phyloP scores from a whole-genome alignment of 2,329 filamentous ascomycete genomes.

The Drechslera avenae region DNA sequence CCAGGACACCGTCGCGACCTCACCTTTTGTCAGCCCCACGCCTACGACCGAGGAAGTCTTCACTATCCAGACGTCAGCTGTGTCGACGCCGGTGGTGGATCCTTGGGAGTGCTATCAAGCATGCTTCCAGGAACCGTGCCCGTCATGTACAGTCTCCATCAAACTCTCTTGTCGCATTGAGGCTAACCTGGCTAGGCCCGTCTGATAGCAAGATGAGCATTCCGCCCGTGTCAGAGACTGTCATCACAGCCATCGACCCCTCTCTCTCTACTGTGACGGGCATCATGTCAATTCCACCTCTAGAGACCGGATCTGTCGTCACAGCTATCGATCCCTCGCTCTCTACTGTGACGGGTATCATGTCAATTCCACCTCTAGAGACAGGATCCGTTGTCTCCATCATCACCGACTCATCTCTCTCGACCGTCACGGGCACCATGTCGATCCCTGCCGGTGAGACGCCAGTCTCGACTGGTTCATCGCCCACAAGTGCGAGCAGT shows the following conservation, averaged over 20 bases:
- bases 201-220: conserved; percentile 18
- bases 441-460: conserved; percentile 33
- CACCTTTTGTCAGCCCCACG: conserved; percentile 16
- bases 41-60: conserved; percentile 29
- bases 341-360: conserved; percentile 17
- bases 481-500: conserved; percentile 3
- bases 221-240: conserved; percentile 1
- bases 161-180: neutral
- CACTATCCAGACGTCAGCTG: conserved; percentile 38
- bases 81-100: conserved; percentile 21
- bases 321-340: neutral
- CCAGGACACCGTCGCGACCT: conserved; percentile 24
- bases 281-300: conserved; percentile 7
- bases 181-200: conserved; percentile 15
- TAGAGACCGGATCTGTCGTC: neutral
- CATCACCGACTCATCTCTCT: conserved; percentile 14
- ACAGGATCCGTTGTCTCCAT: conserved; percentile 7
- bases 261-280: conserved; percentile 16
- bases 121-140: conserved; percentile 35
- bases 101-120: conserved; percentile 29
- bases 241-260: neutral
- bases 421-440: conserved; percentile 11
- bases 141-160: conserved; percentile 23
- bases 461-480: conserved; percentile 16
- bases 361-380: conserved; percentile 3